Conservation (phyloP, 345 rosid species). For the Odontarrhena argentea region DNA sequence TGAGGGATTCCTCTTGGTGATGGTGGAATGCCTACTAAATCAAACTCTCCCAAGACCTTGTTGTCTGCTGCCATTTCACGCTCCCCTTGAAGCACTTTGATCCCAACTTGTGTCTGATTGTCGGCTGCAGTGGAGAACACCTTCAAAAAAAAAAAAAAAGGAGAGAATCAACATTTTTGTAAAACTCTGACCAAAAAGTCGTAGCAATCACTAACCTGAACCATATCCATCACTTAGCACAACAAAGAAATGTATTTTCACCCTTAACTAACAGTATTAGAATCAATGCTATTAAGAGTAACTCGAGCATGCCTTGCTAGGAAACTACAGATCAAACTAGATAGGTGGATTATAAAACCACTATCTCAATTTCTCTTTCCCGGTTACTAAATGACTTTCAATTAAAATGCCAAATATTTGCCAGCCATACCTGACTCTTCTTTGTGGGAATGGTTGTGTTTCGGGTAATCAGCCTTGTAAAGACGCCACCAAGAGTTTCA, state of each 20-base stretch:
- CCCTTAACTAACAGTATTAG: not conserved
- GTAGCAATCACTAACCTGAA: not conserved
- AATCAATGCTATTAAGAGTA: constrained; percentile 9
- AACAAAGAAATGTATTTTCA: not conserved
- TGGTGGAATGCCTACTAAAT: constrained; percentile 85
- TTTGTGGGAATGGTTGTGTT: constrained; percentile 91
- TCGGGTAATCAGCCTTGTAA: constrained; percentile 68
- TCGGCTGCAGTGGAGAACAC: constrained; percentile 93
- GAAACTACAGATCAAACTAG: constrained; percentile 5
- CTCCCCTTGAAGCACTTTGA: constrained; percentile 89
- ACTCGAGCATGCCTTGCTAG: constrained; percentile 3
- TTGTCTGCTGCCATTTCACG: constrained; percentile 91
- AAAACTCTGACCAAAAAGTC: constrained; percentile 2
- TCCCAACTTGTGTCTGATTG: constrained; percentile 85
- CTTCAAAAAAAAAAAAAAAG: constrained; percentile 38
- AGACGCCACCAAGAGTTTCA: constrained; percentile 87
- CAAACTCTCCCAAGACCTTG: constrained; percentile 81
- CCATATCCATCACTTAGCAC: not conserved
- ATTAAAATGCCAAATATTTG: not conserved
- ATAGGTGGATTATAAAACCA: not conserved
- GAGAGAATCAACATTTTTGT: constrained; percentile 4
- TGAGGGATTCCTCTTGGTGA: constrained; percentile 87
- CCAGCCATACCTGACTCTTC: constrained; percentile 67
- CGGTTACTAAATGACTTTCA: not conserved
- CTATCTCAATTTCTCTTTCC: not conserved